Evolutionary conservation across 768 basidiomycete species (phyloP).

Genomic region (Naganishia antarctica): DNA sequence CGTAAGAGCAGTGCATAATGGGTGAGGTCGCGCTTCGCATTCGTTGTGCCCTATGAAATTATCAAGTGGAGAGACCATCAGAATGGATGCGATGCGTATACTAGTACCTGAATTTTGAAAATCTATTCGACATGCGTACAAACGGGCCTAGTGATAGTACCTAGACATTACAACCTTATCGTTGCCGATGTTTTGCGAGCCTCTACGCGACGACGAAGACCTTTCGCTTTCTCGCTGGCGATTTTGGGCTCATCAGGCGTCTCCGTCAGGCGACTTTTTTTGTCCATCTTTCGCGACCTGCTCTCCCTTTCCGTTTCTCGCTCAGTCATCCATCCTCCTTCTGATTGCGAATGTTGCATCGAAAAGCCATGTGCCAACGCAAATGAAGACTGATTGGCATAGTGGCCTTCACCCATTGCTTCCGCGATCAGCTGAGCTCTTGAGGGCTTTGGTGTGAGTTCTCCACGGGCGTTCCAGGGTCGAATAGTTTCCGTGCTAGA

Average conservation of each 20-base stretch:
- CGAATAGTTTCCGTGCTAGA: constrained; percentile 25
- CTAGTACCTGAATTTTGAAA: too few species aligned
- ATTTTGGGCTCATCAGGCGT: neutral
- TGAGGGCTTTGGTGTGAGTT: constrained; percentile 27
- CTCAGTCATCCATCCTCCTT: neutral
- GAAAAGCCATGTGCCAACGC: too few species aligned
- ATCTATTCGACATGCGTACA: too few species aligned
- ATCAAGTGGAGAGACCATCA: too few species aligned
- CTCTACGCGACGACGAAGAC: neutral
- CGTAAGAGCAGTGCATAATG: neutral
- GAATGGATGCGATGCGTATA: too few species aligned
- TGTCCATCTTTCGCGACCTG: constrained; percentile 1
- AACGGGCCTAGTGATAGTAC: too few species aligned
- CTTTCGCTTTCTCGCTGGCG: neutral
- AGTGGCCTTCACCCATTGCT: neutral
- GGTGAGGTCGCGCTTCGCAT: neutral
- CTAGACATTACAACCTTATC: neutral
- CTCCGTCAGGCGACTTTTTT: constrained; percentile 6
- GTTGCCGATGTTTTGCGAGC: constrained; percentile 1
- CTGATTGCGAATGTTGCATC: neutral
- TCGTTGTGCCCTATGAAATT: neutral
- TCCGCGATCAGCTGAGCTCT: constrained; percentile 18
- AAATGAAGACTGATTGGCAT: too few species aligned
- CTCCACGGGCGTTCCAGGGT: constrained; percentile 22
- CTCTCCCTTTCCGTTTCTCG: neutral